Evolutionary conservation across 2,329 filamentous ascomycete species (phyloP).

Genomic region (Phaeomoniella chlamydospora): DNA sequence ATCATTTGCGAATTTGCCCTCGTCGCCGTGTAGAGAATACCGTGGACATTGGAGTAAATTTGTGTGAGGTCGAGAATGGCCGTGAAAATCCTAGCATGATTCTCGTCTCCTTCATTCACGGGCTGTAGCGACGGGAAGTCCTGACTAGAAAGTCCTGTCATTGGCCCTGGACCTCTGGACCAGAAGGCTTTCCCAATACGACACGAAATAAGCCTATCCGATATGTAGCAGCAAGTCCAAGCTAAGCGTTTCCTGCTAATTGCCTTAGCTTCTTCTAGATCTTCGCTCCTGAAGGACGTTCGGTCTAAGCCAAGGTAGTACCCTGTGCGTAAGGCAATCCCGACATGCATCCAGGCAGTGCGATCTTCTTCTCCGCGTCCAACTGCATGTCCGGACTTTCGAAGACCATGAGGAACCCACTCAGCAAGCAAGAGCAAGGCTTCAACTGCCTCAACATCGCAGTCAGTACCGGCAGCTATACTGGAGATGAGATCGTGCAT

Average conservation of each 20-base stretch:
- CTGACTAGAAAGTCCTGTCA: slow-evolving; percentile 48
- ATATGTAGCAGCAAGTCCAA: slow-evolving; percentile 56
- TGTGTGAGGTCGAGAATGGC: slow-evolving; percentile 58
- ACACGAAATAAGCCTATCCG: slow-evolving; percentile 54
- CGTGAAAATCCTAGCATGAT: slow-evolving; percentile 55
- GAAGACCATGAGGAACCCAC: slow-evolving; percentile 55
- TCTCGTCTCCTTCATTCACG: slow-evolving; percentile 43
- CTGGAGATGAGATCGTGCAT: slow-evolving; percentile 56
- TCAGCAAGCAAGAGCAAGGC: slow-evolving; percentile 56
- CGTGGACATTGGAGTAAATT: slow-evolving; percentile 59
- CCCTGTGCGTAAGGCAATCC: slow-evolving; percentile 52
- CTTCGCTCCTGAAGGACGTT: slow-evolving; percentile 49
- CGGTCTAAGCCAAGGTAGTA: slow-evolving; percentile 58
- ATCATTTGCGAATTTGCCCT: slow-evolving; percentile 56
- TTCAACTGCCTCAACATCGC: slow-evolving; percentile 57
- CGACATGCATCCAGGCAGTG: slow-evolving; percentile 65
- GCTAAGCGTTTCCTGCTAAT: slow-evolving; percentile 51
- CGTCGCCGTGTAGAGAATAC: slow-evolving; percentile 58
- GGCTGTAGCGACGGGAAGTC: slow-evolving; percentile 55
- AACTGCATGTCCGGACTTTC: slow-evolving; percentile 45
- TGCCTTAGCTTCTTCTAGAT: slow-evolving; percentile 41
- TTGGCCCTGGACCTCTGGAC: slow-evolving; percentile 55
- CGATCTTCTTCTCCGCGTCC: slow-evolving; percentile 61
- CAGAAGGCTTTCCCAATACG: slow-evolving; percentile 59
- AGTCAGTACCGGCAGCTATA: slow-evolving; percentile 51